Conservation (phyloP, 176 grass and related monocot species). For the Lolium perenne region DNA sequence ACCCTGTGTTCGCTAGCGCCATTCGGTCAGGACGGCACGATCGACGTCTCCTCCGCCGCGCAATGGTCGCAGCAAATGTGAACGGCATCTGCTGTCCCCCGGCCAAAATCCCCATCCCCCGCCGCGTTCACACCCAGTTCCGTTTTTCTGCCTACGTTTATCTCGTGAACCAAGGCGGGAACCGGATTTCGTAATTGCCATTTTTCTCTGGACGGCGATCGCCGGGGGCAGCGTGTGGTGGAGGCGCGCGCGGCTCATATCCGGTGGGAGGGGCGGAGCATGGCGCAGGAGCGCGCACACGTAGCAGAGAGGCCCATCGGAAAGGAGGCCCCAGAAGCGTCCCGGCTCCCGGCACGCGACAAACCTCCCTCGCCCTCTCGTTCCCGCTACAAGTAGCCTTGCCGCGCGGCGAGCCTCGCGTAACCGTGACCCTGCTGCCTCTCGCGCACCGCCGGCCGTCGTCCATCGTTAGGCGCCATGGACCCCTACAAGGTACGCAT, state of each 20-base stretch:
- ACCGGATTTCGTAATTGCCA: background rate
- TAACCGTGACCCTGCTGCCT: background rate
- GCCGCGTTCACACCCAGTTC: slow-evolving; percentile 40
- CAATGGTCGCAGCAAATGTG: slow-evolving; percentile 26
- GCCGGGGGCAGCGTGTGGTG: slow-evolving; percentile 43
- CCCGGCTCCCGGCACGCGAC: background rate
- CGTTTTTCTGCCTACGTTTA: background rate
- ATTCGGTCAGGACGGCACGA: background rate
- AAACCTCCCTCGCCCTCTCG: background rate
- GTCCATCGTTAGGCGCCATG: slow-evolving; percentile 47
- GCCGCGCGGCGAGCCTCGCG: slow-evolving; percentile 3
- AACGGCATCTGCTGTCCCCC: slow-evolving; percentile 36
- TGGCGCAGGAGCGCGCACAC: background rate
- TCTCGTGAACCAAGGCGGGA: background rate
- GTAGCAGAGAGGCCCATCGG: background rate
- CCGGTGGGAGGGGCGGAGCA: background rate
- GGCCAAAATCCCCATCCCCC: background rate
- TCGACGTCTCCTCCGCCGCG: background rate
- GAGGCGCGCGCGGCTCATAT: slow-evolving; percentile 31
- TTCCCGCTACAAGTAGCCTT: slow-evolving; percentile 1
- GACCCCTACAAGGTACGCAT: slow-evolving; percentile 84
- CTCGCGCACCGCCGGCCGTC: background rate
- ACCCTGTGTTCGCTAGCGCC: background rate
- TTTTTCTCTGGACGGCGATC: slow-evolving; percentile 43
- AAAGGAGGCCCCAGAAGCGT: slow-evolving; percentile 1